A percentile compares a stretch with the other conserved stretches of the same genome.
Evolutionary conservation across 2,329 filamentous ascomycete genomes (phyloP).

Genomic region (Fusarium subglutinans): DNA sequence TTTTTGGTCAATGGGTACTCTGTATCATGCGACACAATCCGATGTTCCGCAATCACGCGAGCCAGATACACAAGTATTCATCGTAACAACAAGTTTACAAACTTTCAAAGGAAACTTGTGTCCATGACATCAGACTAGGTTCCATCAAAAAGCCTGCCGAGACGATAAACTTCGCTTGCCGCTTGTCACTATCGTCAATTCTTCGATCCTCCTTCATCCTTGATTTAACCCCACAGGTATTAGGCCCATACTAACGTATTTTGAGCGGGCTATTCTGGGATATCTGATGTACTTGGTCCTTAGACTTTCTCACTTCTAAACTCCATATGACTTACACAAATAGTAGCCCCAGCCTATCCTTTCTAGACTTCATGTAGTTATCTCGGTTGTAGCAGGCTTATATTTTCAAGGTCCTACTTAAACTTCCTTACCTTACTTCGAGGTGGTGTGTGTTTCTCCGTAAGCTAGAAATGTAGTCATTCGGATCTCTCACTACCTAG

Average conservation of each 20-base stretch:
- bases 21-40: slow-evolving; percentile 35
- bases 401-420: background rate
- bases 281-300: background rate
- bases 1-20: slow-evolving; percentile 13
- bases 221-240: background rate
- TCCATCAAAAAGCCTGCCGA: background rate
- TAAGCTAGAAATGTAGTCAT: background rate
- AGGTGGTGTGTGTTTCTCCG: background rate
- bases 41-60: slow-evolving; percentile 11
- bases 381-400: background rate
- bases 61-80: background rate
- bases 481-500: background rate
- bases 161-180: background rate
- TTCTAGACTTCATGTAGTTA: background rate
- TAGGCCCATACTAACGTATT: background rate
- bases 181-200: background rate
- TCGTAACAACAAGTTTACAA: background rate
- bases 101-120: background rate
- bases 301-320: background rate
- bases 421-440: background rate
- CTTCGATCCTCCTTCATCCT: background rate
- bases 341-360: background rate
- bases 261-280: background rate
- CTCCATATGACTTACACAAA: background rate
- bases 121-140: background rate